Evolutionary conservation across 768 basidiomycete species (phyloP).

Genomic region (Serendipita vermifera): DNA sequence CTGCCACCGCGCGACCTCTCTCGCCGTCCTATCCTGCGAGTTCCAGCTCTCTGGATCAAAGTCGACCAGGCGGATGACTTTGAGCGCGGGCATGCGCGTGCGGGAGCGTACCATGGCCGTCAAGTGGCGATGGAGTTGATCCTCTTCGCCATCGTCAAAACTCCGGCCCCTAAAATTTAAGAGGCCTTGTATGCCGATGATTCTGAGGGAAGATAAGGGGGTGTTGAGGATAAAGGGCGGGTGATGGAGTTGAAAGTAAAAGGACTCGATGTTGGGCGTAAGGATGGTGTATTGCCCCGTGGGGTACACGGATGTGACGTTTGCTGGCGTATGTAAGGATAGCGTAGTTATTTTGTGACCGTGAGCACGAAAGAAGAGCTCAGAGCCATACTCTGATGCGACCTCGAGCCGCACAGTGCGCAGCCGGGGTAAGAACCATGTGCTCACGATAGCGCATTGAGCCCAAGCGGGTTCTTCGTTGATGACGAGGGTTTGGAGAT

Average conservation of each 20-base stretch:
- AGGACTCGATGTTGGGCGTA: not conserved
- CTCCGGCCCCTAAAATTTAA: not conserved
- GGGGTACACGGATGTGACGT: not conserved
- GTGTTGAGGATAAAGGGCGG: not conserved
- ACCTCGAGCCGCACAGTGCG: conserved; percentile 4
- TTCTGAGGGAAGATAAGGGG: not conserved
- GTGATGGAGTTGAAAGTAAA: conserved; percentile 6
- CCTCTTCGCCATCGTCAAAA: conserved; percentile 9
- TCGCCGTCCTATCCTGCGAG: conserved; percentile 1
- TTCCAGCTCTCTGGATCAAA: conserved; percentile 8
- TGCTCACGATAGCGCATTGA: not conserved
- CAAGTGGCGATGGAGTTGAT: not conserved
- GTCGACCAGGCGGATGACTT: not conserved
- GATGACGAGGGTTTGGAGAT: not conserved
- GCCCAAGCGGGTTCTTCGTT: not conserved
- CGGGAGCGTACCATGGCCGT: conserved; percentile 3
- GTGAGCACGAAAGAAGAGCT: not conserved
- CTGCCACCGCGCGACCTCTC: conserved; percentile 3
- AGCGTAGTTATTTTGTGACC: conserved; percentile 1
- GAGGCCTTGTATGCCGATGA: conserved; percentile 2
- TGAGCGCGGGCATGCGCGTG: not conserved
- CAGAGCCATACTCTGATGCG: conserved; percentile 1
- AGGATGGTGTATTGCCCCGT: not conserved
- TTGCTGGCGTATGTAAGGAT: not conserved
- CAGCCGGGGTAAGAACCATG: not conserved